phyloP scores from a whole-genome alignment of 176 grass and related monocot species.

The Aegilops longissima region DNA sequence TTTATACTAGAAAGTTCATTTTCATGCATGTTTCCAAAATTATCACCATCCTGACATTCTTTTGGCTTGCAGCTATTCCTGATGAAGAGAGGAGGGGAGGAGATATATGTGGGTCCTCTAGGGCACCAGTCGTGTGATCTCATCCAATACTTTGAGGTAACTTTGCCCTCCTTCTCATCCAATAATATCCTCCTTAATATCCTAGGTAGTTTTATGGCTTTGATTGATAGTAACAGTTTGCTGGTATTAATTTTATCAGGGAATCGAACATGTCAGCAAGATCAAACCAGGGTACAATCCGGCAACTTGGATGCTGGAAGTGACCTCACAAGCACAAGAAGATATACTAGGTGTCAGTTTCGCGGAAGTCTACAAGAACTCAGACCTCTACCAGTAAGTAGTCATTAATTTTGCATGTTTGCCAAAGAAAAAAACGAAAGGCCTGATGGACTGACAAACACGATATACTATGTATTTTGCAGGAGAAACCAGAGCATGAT shows the following conservation, averaged over 20 bases:
- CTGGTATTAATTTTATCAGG: slow-evolving; percentile 14
- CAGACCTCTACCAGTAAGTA: slow-evolving; percentile 55
- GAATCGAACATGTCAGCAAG: slow-evolving; percentile 53
- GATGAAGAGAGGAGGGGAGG: slow-evolving; percentile 71
- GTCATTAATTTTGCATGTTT: not conserved
- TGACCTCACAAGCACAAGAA: slow-evolving; percentile 57
- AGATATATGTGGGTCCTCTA: slow-evolving; percentile 64
- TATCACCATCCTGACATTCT: too few species aligned
- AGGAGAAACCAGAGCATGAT: slow-evolving; percentile 65
- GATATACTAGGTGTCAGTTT: slow-evolving; percentile 47
- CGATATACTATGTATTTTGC: not conserved
- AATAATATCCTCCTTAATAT: not conserved
- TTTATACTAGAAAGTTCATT: not conserved
- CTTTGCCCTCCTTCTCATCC: not conserved
- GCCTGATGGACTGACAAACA: not conserved
- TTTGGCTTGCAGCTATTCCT: slow-evolving; percentile 40
- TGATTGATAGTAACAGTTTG: not conserved
- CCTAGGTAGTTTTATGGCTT: not conserved
- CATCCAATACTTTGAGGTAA: slow-evolving; percentile 64
- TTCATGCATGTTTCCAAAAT: too few species aligned
- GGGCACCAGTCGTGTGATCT: slow-evolving; percentile 54
- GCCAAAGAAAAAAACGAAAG: not conserved
- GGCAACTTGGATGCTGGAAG: slow-evolving; percentile 76
- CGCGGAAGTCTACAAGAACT: slow-evolving; percentile 47
- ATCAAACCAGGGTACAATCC: slow-evolving; percentile 67